Evolutionary conservation across 1,139 yeast species (phyloP), one percentile per base, ranked within the genome.

Genomic region (Zygoascus sp.): DNA sequence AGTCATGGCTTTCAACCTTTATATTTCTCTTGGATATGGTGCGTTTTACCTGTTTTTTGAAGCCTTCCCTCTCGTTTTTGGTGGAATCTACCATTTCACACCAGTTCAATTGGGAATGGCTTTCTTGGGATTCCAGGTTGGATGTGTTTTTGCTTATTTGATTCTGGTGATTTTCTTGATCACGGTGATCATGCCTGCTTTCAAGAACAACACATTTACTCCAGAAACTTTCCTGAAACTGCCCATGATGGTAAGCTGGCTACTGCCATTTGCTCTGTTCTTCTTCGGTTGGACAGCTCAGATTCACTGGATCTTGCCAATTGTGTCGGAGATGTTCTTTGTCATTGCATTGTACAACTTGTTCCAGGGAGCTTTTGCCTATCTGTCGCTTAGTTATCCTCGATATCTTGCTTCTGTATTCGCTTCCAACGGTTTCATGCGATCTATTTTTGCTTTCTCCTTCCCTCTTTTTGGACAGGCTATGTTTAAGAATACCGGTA

Each of bases 291-390:
- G 82, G 81, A 66, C 80, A 2, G 77, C 87, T 5, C 75, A 78
- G 58, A 52, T 84, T 25, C 94, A 85, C 64, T 87, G 94, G 94
- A 80, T 84, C 70, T 83, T 80, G 13, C 89, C 95, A 13, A 71
- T 81, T 35, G 77, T 83, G 19, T 80, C 92, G 0, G 89, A 88
- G 53, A 74, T 80, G 34, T 83, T 89, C 34, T 84, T 84, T 60
- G 90, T 92, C 0, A 81, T 81, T 59, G 87, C 92, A 1, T 71
- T 83, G 52, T 76, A 84, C 52, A 69, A 83, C 59, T 77, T 86
- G 45, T 87, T 87, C 73, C 85, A 86, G 64, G 70, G 86, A 11
- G 78, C 81, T 37, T 73, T 87, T 60, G 74, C 81, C 47, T 86
- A 84, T 65, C 82, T 85, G 61, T 73, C 87, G 42, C 73, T 80